These are phyloP conservation scores for Sporothrix brunneoviolacea DNA, from an alignment of 2,329 filamentous ascomycete species.

Conservation along the genomic window DNA sequence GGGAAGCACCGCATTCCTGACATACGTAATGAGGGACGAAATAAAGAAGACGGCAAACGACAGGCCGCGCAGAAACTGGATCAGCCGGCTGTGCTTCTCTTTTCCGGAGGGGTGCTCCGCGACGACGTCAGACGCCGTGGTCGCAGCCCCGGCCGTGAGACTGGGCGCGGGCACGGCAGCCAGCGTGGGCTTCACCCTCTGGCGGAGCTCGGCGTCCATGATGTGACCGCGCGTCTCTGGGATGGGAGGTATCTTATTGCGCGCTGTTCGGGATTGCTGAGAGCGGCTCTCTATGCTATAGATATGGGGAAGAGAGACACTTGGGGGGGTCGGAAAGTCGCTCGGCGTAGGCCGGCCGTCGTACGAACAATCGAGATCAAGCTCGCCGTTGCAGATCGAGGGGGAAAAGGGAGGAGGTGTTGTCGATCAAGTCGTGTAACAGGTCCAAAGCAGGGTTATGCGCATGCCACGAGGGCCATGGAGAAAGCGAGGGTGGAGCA, in stretches of 20 bases:
- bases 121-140: conserved; percentile 13
- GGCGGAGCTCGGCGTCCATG: conserved; percentile 32
- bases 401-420: neutral
- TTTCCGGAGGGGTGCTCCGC: conserved; percentile 48
- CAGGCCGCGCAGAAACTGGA: conserved; percentile 47
- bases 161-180: conserved; percentile 26
- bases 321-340: too few relatives aligned
- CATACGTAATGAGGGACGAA: conserved; percentile 43
- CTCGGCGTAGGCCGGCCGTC: too few relatives aligned
- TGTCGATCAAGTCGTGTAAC: neutral
- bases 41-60: conserved; percentile 47
- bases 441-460: neutral
- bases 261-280: neutral
- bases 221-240: too few relatives aligned
- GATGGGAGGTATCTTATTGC: too few relatives aligned
- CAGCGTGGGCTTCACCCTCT: conserved; percentile 22
- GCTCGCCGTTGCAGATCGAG: neutral
- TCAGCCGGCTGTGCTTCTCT: conserved; percentile 42
- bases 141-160: conserved; percentile 18
- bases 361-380: neutral
- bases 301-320: too few relatives aligned
- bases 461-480: neutral
- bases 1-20: too few relatives aligned
- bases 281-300: conserved; percentile 1
- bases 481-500: neutral